Evolutionary conservation across 148 eudicot species (phyloP).

Genomic region (Silene conica): DNA sequence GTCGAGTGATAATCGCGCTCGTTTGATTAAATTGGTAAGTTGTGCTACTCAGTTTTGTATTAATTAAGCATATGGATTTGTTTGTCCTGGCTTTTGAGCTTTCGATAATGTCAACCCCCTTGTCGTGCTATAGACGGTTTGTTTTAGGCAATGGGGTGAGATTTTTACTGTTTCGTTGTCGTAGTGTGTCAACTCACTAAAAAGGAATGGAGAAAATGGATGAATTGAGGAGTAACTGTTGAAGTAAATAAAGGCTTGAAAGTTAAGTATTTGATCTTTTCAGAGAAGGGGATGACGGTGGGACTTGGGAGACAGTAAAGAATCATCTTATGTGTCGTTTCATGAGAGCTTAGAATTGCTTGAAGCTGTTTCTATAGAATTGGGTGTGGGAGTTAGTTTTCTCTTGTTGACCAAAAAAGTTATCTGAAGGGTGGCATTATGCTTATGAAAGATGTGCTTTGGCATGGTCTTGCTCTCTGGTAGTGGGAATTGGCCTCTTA

Average conservation of each 20-base stretch:
- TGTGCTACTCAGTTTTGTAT: background rate
- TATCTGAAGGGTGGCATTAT: background rate
- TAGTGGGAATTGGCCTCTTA: background rate
- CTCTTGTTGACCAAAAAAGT: background rate
- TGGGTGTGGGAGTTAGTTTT: background rate
- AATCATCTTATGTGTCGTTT: background rate
- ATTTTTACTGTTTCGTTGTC: background rate
- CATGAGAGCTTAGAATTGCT: background rate
- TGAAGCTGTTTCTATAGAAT: background rate
- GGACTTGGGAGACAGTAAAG: background rate
- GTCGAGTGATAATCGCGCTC: slow-evolving; percentile 68
- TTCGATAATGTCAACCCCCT: background rate
- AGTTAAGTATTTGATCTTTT: background rate
- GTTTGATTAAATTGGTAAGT: slow-evolving; percentile 86
- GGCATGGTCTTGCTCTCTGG: background rate
- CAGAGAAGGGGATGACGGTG: background rate
- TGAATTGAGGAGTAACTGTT: background rate
- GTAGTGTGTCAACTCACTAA: too few species aligned
- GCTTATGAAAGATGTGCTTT: too few species aligned
- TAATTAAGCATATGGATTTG: background rate
- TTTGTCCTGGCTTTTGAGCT: background rate
- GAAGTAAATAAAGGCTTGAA: background rate
- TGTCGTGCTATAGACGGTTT: background rate
- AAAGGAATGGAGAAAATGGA: background rate
- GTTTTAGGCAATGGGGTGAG: background rate